Base-by-base conservation (phyloP, 2,329 filamentous ascomycete species). In the Alternaria dauci region DNA sequence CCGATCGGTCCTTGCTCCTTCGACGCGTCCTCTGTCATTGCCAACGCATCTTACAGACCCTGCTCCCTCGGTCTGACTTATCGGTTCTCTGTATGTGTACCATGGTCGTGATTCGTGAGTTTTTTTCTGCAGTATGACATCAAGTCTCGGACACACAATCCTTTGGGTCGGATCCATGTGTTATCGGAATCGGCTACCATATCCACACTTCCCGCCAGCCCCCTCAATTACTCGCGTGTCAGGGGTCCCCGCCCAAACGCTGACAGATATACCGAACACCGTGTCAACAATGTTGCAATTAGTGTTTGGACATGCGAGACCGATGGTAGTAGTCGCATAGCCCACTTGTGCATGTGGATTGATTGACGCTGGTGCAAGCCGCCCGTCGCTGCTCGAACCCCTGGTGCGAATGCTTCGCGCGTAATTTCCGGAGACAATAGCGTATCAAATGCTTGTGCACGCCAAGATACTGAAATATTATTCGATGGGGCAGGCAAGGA, bases 81-180 rank as follows among this genome's bases (percentile, higher is more conserved):
- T 57, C 28, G 26, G 26, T 23, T 52, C 51, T 52, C 26, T 18
- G 28, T 38, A 30, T 41, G 55, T 66, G 68, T 61, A 61, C 30
- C 48, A 36, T 52, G 34, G 44, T 61, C 59, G n/a, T 67, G 62
- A 71, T 72, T 70, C 58, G 70, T 52, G 53, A 55, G 25, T 14
- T 14, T 14, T 14, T 6, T 55, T 5, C 56, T 64, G 67, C 62
- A 62, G 39, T 32, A 64, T 71, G 69, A 72, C 68, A 66, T 72
- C 67, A 70, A 58, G 51, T 34, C 30, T 62, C 58, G 58, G 38
- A 46, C 51, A 18, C 47, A 58, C 55, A 58, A 23, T 42, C 18
- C 48, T 48, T 54, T 51, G 50, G 39, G 46, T 50, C 52, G 52
- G 51, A 62, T 23, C 38, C 50, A 50, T 50, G 38, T 55, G 42